phyloP scores from a whole-genome alignment of 257 asterid species.

The Solanum commersonii region DNA sequence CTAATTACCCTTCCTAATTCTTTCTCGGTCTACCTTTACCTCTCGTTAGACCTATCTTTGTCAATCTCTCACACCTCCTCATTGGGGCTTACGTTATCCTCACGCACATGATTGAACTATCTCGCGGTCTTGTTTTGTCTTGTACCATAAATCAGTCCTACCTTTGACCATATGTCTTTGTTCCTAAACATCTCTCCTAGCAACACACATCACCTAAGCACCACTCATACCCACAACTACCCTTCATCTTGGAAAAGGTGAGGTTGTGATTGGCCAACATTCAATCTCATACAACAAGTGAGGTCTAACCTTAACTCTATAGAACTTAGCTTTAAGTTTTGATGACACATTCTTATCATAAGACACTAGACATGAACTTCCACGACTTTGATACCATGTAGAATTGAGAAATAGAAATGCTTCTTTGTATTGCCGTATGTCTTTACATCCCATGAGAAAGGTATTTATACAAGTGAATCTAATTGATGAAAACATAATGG shows the following conservation, averaged over 20 bases:
- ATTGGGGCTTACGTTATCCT: not conserved
- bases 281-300: not conserved
- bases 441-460: not conserved
- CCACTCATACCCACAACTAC: too few relatives aligned
- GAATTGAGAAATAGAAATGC: not conserved
- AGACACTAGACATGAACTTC: not conserved
- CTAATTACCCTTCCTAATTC: not conserved
- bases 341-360: not conserved
- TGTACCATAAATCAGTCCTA: constrained; percentile 34
- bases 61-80: not conserved
- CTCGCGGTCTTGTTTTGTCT: not conserved
- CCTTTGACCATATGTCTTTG: constrained; percentile 2
- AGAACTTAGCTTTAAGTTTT: not conserved
- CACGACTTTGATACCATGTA: not conserved
- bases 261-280: not conserved
- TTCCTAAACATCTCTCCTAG: not conserved
- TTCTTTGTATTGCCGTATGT: not conserved
- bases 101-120: not conserved
- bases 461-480: not conserved
- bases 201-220: not conserved
- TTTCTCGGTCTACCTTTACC: not conserved
- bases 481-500: not conserved
- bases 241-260: not conserved
- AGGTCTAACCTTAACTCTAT: not conserved
- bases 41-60: not conserved